Base-by-base conservation (phyloP, 257 asterid genomes). In the Scutellaria minor region DNA sequence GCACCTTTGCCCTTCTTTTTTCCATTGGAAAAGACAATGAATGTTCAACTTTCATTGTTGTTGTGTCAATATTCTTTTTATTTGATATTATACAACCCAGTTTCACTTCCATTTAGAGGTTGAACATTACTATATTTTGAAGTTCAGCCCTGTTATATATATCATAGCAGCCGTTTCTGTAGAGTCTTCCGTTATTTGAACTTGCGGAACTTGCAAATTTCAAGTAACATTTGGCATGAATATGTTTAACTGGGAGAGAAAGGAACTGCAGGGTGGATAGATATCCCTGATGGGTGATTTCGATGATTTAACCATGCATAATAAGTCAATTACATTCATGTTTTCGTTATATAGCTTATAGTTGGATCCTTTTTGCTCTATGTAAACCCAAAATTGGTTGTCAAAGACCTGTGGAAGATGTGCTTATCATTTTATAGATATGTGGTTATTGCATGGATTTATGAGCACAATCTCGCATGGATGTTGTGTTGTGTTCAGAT, bases 401-500 rank as follows among this genome's bases (percentile, higher is more conserved):
- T 11, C 22, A 51, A 52, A 24, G 15, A 70, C 39, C 35, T 41
- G 65, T 41, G 5, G 40, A 24, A n/a, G 7, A 35, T 44, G 68
- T 44, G 64, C 65, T 65, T 22, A 22, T 54, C 40, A 13, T 61
- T 64, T 39, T 31, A 13, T 56, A 63, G 13, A 68, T 44, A 4
- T 56, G 13, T 8, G 39, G 22, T 31, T 31, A 31, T 31, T 31
- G 6, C 47, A 20, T 44, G 14, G 24, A 70, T 42, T 5, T 60
- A 3, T 51, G 41, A 22, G 68, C 58, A 5, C 64, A 60, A 39
- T 52, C 54, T 62, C 75, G 7, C 56, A n/a, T 56, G 41, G 63
- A 20, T 64, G 22, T 37, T n/a, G 24, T 60, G 70, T 58, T 73
- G 39, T 68, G n/a, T 42, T 62, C 86, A 93, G 99, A 73, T 94